Base-by-base conservation (phyloP, 352 stramenopile species). In the Phytophthora foliorum region DNA sequence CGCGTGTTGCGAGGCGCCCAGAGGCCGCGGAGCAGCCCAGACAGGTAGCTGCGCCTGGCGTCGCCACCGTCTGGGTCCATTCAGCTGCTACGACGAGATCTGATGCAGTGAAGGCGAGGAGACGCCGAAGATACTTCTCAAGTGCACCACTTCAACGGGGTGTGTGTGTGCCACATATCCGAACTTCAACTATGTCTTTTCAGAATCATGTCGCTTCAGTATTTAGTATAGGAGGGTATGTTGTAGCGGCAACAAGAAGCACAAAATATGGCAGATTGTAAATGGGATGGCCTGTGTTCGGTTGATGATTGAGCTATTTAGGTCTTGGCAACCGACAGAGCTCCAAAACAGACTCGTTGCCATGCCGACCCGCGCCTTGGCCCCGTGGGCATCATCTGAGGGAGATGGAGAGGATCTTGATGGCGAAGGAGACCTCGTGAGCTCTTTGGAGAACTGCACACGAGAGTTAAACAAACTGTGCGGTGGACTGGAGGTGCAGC, bases 31-130 rank as follows among this genome's bases (percentile, higher is more conserved):
- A 95, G 80, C 39, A 95, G 54, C 56, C 68, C 79, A 8, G 78
- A 64, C 48, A 94, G 67, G 49, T 94, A 95, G 29, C 63, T 71
- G 11, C 80, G 84, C 9, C 86, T 81, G 54, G 78, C 78, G 48
- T 91, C 82, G 6, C 58, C 57, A 42, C 63, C 72, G 45, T 89
- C 67, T 19, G 73, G 59, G 17, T 86, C 78, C 69, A 56, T 79
- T 65, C 14, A 21, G 22, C 19, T 32, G 22, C 39, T 42, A 31
- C 38, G 6, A 56, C n/a, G 41, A 39, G 27, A 24, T n/a, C n/a
- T n/a, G n/a, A n/a, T n/a, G 38, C 4, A 45, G 38, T 45, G 51
- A 31, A 6, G 29, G 14, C 19, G 46, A 61, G 46, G 39, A 56
- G 54, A 52, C 52, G 59, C 54, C 13, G 31, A 36, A 57, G 57